These are phyloP conservation scores for Candida manassasensis DNA, from an alignment of 805 yeast species.

Conservation along the genomic window DNA sequence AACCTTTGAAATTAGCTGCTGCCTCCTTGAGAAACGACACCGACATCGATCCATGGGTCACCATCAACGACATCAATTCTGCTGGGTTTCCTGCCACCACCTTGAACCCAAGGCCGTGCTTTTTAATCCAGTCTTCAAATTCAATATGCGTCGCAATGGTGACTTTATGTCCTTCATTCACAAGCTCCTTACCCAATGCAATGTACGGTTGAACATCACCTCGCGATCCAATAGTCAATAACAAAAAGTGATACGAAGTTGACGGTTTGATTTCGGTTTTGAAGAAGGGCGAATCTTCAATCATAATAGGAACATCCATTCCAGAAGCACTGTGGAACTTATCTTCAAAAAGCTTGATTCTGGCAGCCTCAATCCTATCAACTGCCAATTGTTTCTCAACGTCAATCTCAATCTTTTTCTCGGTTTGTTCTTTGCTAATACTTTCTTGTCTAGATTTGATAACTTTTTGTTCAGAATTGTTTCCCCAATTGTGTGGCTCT, in stretches of 20 bases:
- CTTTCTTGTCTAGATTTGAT: slow-evolving; percentile 8
- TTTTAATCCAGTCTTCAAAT: slow-evolving; percentile 68
- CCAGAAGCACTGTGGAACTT: slow-evolving; percentile 57
- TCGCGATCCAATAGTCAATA: slow-evolving; percentile 88
- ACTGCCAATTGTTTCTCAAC: slow-evolving; percentile 13
- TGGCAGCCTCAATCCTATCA: slow-evolving; percentile 47
- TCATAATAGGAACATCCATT: slow-evolving; percentile 59
- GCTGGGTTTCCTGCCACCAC: slow-evolving; percentile 91
- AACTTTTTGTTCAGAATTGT: slow-evolving; percentile 10
- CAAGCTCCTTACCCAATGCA: slow-evolving; percentile 76
- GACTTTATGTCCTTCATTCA: slow-evolving; percentile 77
- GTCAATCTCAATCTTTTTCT: slow-evolving; percentile 1
- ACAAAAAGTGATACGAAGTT: slow-evolving; percentile 53
- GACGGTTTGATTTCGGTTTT: slow-evolving; percentile 50
- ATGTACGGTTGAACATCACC: slow-evolving; percentile 98
- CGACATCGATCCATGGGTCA: slow-evolving; percentile 81
- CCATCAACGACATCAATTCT: slow-evolving; percentile 88
- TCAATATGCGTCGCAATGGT: slow-evolving; percentile 84
- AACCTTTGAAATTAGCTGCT: slow-evolving; percentile 65
- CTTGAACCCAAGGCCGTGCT: slow-evolving; percentile 62
- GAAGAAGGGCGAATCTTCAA: slow-evolving; percentile 59
- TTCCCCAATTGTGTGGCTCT: slow-evolving; percentile 22
- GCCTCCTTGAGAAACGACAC: slow-evolving; percentile 83
- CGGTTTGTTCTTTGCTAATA: slow-evolving; percentile 5
- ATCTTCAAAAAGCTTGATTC: slow-evolving; percentile 64